A percentile compares a stretch with the other conserved stretches of the same genome.
phyloP scores from a whole-genome alignment of 2,329 filamentous ascomycete genomes.

The Claviceps pusilla region DNA sequence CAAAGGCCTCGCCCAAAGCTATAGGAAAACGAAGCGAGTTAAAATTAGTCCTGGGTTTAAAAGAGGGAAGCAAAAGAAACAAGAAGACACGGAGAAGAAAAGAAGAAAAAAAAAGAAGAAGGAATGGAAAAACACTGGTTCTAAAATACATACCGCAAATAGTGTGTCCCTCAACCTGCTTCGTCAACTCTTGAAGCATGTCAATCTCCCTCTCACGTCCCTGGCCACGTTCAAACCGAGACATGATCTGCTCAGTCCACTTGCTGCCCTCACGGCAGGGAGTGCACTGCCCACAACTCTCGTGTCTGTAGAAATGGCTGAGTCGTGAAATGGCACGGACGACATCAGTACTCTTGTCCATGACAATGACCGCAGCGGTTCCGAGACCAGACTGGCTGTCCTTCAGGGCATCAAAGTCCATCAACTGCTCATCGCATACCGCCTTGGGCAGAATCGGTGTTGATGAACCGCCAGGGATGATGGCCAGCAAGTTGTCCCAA shows the following conservation, averaged over 20 bases:
- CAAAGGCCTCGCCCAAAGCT: slow-evolving; percentile 92
- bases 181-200: slow-evolving; percentile 97
- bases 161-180: slow-evolving; percentile 98
- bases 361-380: slow-evolving; percentile 94
- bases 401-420: slow-evolving; percentile 98
- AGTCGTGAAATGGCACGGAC: slow-evolving; percentile 87
- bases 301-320: slow-evolving; percentile 95
- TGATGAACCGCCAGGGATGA: slow-evolving; percentile 93
- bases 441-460: slow-evolving; percentile 86
- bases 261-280: slow-evolving; percentile 98
- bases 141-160: slow-evolving; percentile 61
- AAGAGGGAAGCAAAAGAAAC: no score
- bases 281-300: slow-evolving; percentile 96
- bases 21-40: background rate
- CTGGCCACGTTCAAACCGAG: slow-evolving; percentile 82
- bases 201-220: slow-evolving; percentile 88
- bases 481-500: slow-evolving; percentile 91
- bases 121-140: no score
- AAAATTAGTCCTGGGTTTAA: background rate
- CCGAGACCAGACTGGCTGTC: slow-evolving; percentile 94
- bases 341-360: slow-evolving; percentile 96
- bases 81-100: no score
- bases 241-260: slow-evolving; percentile 99
- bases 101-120: no score
- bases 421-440: slow-evolving; percentile 86